Conservation (phyloP, 2,329 filamentous ascomycete genomes). For the Sporothrix mexicana region DNA sequence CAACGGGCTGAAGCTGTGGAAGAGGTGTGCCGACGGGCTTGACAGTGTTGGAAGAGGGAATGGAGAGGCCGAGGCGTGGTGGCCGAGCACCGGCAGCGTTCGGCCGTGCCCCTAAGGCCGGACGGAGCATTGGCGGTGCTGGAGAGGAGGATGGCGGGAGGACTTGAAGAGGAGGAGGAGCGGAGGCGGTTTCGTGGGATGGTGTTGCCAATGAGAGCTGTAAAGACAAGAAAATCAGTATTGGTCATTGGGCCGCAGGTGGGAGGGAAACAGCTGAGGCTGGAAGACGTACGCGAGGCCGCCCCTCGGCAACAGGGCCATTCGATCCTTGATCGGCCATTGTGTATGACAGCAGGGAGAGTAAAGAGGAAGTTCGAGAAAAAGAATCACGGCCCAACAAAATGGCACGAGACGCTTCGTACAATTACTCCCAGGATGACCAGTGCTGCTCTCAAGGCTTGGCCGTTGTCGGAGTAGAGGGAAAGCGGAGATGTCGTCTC, state of each 20-base stretch:
- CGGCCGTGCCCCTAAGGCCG: conserved; percentile 64
- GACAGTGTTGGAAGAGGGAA: conserved; percentile 82
- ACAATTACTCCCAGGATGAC: not conserved
- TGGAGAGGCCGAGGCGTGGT: conserved; percentile 84
- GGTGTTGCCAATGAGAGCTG: conserved; percentile 20
- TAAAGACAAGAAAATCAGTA: not conserved
- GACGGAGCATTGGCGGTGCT: conserved; percentile 71
- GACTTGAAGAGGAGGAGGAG: conserved; percentile 14
- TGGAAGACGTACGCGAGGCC: conserved; percentile 28
- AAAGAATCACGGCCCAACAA: conserved; percentile 8
- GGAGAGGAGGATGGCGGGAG: conserved; percentile 45
- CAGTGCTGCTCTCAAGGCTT: too few relatives aligned
- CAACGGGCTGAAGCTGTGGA: conserved; percentile 39
- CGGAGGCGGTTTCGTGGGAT: conserved; percentile 18
- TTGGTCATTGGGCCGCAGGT: not conserved
- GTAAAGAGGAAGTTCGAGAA: not conserved
- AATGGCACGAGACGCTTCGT: not conserved
- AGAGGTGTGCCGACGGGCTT: conserved; percentile 70
- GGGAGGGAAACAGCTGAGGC: too few relatives aligned
- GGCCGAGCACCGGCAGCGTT: conserved; percentile 67
- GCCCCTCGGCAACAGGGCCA: conserved; percentile 30
- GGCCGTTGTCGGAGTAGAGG: not conserved
- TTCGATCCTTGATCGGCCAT: conserved; percentile 39
- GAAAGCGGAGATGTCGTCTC: not conserved
- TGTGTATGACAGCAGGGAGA: not conserved